Evolutionary conservation across 2,329 filamentous ascomycete genomes (phyloP).

Genomic region (Neocatenulostroma microsporum): DNA sequence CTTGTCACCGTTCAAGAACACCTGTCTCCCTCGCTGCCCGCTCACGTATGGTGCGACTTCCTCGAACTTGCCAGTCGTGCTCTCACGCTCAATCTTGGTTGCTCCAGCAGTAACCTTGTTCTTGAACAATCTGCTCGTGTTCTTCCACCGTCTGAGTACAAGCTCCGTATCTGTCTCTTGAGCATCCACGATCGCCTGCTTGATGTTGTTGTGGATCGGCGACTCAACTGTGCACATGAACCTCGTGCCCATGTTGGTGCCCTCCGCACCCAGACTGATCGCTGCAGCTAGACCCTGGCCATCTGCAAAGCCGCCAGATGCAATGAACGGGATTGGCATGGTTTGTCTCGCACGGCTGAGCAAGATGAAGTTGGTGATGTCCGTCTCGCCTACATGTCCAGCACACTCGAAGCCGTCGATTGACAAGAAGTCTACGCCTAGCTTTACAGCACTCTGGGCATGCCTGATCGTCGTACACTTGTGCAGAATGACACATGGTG

Average conservation of each 20-base stretch:
- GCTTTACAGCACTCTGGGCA: conserved; percentile 80
- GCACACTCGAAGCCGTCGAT: conserved; percentile 99
- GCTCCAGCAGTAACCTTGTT: conserved; percentile 83
- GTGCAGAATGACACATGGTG: conserved; percentile 67
- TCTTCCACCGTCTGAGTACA: conserved; percentile 82
- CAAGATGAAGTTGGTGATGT: conserved; percentile 86
- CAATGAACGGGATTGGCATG: conserved; percentile 83
- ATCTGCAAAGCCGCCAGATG: conserved; percentile 90
- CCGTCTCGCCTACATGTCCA: conserved; percentile 76
- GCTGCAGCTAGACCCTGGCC: conserved; percentile 89
- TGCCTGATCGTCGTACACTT: conserved; percentile 97
- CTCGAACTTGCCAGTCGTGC: conserved; percentile 75
- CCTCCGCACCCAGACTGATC: conserved; percentile 78
- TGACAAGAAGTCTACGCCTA: conserved; percentile 91
- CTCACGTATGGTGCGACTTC: conserved; percentile 83
- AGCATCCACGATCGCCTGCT: conserved; percentile 80
- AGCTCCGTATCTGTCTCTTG: conserved; percentile 87
- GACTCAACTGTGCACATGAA: conserved; percentile 96
- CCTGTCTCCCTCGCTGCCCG: conserved; percentile 81
- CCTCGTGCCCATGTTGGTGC: conserved; percentile 96
- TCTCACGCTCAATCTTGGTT: conserved; percentile 74
- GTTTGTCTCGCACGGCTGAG: conserved; percentile 76
- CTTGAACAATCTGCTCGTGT: conserved; percentile 79
- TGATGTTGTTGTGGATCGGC: conserved; percentile 88
- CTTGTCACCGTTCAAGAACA: conserved; percentile 85